phyloP scores from a whole-genome alignment of 2,329 filamentous ascomycete genomes.

The Fusarium aywerte region DNA sequence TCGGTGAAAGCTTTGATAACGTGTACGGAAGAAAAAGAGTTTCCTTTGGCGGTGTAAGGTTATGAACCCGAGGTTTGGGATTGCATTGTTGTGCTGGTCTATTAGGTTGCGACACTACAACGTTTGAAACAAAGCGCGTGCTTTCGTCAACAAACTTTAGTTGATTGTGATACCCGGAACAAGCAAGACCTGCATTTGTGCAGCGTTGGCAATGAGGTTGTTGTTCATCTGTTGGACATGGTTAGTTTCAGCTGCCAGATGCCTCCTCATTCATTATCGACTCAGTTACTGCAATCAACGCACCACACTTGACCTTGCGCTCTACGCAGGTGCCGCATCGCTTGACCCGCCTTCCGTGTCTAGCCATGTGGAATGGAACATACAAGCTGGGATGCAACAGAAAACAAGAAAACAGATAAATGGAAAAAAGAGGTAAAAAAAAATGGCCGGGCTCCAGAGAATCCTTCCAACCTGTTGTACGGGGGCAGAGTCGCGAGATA shows the following conservation, averaged over 20 bases:
- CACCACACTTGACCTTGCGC: conserved; percentile 34
- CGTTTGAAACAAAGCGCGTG: neutral
- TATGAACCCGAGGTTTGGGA: neutral
- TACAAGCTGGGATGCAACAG: neutral
- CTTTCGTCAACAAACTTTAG: conserved; percentile 33
- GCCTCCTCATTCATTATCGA: neutral
- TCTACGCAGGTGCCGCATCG: conserved; percentile 32
- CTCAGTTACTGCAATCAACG: neutral
- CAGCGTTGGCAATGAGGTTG: conserved; percentile 30
- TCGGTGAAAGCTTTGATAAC: conserved; percentile 15
- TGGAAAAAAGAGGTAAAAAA: too few relatives aligned
- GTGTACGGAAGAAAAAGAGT: conserved; percentile 27
- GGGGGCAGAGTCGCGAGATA: conserved; percentile 28
- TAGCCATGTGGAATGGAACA: conserved; percentile 5
- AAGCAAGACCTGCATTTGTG: conserved; percentile 20
- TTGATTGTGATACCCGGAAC: conserved; percentile 26
- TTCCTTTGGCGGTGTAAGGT: neutral
- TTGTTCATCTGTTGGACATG: conserved; percentile 11
- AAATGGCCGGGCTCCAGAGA: conserved; percentile 1
- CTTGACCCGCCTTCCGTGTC: conserved; percentile 32
- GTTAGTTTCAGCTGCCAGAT: neutral
- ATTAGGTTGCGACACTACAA: neutral
- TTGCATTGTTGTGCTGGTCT: conserved; percentile 4
- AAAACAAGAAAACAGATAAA: too few relatives aligned
- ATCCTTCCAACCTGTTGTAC: neutral